Base-by-base conservation (phyloP, 495 filamentous ascomycete species). In the Cryomyces antarcticus region DNA sequence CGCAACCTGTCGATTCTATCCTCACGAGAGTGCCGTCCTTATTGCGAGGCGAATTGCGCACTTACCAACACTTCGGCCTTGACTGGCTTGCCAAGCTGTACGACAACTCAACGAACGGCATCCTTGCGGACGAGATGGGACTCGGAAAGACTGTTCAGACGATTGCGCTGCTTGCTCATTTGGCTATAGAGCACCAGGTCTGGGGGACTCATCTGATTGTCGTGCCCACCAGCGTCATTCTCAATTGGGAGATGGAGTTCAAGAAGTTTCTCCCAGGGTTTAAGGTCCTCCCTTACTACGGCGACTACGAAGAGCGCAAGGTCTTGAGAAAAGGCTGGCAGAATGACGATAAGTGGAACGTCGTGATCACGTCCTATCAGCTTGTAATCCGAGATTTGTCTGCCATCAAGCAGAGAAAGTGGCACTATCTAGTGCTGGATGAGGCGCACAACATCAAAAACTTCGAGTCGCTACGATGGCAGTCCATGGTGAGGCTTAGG, bases 171-270 rank as follows among this genome's bases (percentile, higher is more conserved):
- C 67, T 99, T 40, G 92, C 89, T 11, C 88, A 96, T 57, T 70
- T 99, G 31, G 92, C 92, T 24, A 85, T 86, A 42, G 68, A 93
- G 44, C 80, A 93, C 57, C 75, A 83, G 53, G 75, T 87, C 28
- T 99, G 92, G 92, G 92, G 92, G 0, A 84, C 92, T 0, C 92
- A 99, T 66, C 64, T 99, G 17, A 80, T 99, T 33, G 80, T 99
- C 47, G 92, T 99, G 5, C 92, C 92, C 2, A 96, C 92, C 6
- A 94, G 86, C 61, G 92, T 99, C 29, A 94, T 99, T 69, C 75
- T 99, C 41, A 99, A 99, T 57, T 99, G 92, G 92, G 92, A 96
- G 57, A 95, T 94, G 79, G 92, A 99, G 59, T 99, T 99, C 69
- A 96, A 96, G 55, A 96, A 96, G 59, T 99, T 86, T 77, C 86